Evolutionary conservation across 306 rosid genomes (phyloP).

Genomic region (Rosa lucieae): DNA sequence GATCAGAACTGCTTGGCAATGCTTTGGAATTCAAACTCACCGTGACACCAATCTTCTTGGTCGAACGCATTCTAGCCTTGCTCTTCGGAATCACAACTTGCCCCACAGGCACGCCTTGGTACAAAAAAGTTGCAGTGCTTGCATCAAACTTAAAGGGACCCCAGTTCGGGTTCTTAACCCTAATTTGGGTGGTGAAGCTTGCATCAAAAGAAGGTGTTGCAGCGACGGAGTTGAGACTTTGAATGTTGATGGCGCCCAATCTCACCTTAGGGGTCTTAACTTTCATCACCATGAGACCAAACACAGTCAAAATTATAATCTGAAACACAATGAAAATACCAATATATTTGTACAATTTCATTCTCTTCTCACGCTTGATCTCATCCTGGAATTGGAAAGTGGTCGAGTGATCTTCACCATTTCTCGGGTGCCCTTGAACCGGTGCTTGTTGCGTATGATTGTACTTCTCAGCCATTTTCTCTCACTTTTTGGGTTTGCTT

Average conservation of each 20-base stretch:
- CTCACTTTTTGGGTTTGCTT: not conserved
- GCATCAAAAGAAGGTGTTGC: slow-evolving; percentile 14
- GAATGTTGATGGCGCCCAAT: slow-evolving; percentile 7
- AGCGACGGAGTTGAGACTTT: not conserved
- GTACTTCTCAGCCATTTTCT: not conserved
- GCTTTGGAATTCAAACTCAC: slow-evolving; percentile 8
- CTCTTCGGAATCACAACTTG: slow-evolving; percentile 3
- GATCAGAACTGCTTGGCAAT: not conserved
- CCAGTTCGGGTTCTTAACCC: slow-evolving; percentile 17
- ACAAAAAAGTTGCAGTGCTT: not conserved
- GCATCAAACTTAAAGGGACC: slow-evolving; percentile 24
- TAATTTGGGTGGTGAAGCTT: slow-evolving; percentile 13
- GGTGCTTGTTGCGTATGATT: not conserved
- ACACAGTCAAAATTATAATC: slow-evolving; percentile 12
- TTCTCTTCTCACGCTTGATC: slow-evolving; percentile 13
- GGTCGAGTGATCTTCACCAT: not conserved
- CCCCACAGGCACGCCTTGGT: slow-evolving; percentile 10
- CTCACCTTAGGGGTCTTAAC: slow-evolving; percentile 31
- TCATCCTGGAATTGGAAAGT: not conserved
- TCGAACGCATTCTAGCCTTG: slow-evolving; percentile 19
- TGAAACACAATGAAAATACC: slow-evolving; percentile 20
- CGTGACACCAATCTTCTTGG: slow-evolving; percentile 11
- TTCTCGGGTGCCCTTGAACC: not conserved
- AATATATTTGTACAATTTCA: slow-evolving; percentile 8
- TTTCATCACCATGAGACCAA: slow-evolving; percentile 22